Percentiles rank a stretch among this genome's conserved stretches.
These are phyloP conservation scores for Parietaria judaica DNA, from an alignment of 306 rosid species.

Conservation along the genomic window DNA sequence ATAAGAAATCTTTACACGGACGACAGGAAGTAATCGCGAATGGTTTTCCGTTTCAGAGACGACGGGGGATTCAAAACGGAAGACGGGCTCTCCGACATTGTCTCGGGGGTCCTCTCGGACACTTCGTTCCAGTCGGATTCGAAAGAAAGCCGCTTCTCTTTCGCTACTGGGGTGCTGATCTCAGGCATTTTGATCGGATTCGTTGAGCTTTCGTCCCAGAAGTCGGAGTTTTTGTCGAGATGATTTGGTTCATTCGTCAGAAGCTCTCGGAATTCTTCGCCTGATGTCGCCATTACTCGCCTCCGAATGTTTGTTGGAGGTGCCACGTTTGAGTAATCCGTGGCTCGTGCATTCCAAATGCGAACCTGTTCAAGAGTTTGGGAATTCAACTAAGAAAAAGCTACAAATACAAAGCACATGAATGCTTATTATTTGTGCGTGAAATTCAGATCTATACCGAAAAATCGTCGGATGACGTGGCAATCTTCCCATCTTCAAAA, in stretches of 20 bases:
- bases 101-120: conserved; percentile 66
- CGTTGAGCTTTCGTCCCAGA: conserved; percentile 18
- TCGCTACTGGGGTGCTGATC: conserved; percentile 42
- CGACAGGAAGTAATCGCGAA: conserved; percentile 68
- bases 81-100: conserved; percentile 72
- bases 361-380: conserved; percentile 45
- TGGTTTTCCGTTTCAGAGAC: conserved; percentile 70
- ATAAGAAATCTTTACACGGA: conserved; percentile 23
- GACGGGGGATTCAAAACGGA: conserved; percentile 89
- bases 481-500: conserved; percentile 67
- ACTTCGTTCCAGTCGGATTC: conserved; percentile 25
- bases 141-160: conserved; percentile 27
- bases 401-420: neutral
- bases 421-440: neutral
- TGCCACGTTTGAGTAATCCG: conserved; percentile 22
- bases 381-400: conserved; percentile 7
- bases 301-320: conserved; percentile 49
- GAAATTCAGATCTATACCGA: conserved; percentile 41
- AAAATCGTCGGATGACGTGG: conserved; percentile 83
- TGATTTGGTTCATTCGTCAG: conserved; percentile 23
- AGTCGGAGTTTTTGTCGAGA: conserved; percentile 21
- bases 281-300: conserved; percentile 78
- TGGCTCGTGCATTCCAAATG: conserved; percentile 47
- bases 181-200: conserved; percentile 39
- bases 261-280: conserved; percentile 38